Conservation (phyloP, 1,284 basidiomycete species). For the Austroboletus niveus region DNA sequence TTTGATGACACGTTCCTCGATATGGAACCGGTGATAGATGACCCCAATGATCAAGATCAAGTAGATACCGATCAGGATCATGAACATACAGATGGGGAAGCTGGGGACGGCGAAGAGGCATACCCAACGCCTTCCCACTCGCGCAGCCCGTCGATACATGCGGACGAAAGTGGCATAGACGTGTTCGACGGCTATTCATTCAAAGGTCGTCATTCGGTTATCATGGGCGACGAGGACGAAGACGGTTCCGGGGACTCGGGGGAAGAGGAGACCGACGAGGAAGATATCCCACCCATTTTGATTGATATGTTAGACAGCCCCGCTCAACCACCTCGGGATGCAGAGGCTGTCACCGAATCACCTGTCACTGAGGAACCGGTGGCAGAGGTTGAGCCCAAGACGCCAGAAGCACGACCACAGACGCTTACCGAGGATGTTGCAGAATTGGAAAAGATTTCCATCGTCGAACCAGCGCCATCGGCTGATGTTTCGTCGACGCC, state of each 20-base stretch:
- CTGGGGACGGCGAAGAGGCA: conserved; percentile 70
- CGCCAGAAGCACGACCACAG: conserved; percentile 63
- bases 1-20: conserved; percentile 97
- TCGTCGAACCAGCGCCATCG: conserved; percentile 20
- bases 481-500: conserved; percentile 20
- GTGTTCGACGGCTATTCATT: conserved; percentile 89
- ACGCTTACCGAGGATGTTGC: conserved; percentile 38
- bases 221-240: conserved; percentile 61
- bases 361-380: conserved; percentile 29
- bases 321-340: conserved; percentile 12
- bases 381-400: conserved; percentile 60
- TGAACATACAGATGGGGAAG: conserved; percentile 62
- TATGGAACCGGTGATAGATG: conserved; percentile 86
- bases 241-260: conserved; percentile 47
- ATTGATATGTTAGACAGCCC: conserved; percentile 24
- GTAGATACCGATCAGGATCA: conserved; percentile 67
- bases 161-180: conserved; percentile 51
- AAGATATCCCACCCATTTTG: conserved; percentile 31
- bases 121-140: conserved; percentile 71
- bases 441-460: conserved; percentile 14
- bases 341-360: conserved; percentile 31
- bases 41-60: conserved; percentile 54
- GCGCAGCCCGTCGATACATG: conserved; percentile 64
- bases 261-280: conserved; percentile 39
- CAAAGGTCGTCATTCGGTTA: conserved; percentile 77